phyloP scores from a whole-genome alignment of 2,329 filamentous ascomycete genomes.

The Penicillium sp. region DNA sequence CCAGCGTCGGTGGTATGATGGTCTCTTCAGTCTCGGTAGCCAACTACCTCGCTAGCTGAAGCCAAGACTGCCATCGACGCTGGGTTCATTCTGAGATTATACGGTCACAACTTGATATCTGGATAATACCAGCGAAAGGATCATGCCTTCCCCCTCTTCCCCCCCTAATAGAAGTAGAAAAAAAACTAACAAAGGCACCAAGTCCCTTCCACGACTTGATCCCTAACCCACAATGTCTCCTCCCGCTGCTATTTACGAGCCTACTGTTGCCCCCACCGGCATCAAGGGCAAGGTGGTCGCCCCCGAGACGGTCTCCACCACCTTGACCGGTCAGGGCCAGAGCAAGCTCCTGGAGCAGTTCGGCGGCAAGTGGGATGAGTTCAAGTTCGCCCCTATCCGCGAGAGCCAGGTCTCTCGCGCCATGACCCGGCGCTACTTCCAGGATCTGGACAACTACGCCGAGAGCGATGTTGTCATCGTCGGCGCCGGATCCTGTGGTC shows the following conservation, averaged over 20 bases:
- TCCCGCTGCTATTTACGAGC: constrained; percentile 66
- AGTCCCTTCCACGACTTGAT: constrained; percentile 29
- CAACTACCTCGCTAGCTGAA: neutral
- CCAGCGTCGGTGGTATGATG: constrained; percentile 26
- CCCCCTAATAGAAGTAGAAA: constrained; percentile 43
- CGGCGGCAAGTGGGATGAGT: constrained; percentile 76
- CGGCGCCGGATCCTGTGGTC: constrained; percentile 84
- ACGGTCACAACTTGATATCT: constrained; percentile 92
- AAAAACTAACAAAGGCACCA: constrained; percentile 39
- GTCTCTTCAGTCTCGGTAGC: constrained; percentile 6
- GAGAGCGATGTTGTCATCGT: constrained; percentile 94
- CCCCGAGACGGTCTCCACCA: constrained; percentile 45
- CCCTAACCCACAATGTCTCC: constrained; percentile 69
- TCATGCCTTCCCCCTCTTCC: constrained; percentile 72
- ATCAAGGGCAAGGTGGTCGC: constrained; percentile 50
- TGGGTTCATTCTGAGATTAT: constrained; percentile 68
- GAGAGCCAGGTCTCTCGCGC: constrained; percentile 90
- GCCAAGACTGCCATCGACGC: constrained; percentile 6
- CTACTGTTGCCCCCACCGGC: constrained; percentile 40
- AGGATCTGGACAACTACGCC: constrained; percentile 83
- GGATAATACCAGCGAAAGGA: constrained; percentile 99
- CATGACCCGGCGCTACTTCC: constrained; percentile 92
- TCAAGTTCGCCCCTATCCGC: constrained; percentile 82
- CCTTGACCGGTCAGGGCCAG: constrained; percentile 44
- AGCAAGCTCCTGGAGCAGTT: constrained; percentile 65